Conservation (phyloP, 805 yeast genomes). For the Debaryomyces prosopidis region DNA sequence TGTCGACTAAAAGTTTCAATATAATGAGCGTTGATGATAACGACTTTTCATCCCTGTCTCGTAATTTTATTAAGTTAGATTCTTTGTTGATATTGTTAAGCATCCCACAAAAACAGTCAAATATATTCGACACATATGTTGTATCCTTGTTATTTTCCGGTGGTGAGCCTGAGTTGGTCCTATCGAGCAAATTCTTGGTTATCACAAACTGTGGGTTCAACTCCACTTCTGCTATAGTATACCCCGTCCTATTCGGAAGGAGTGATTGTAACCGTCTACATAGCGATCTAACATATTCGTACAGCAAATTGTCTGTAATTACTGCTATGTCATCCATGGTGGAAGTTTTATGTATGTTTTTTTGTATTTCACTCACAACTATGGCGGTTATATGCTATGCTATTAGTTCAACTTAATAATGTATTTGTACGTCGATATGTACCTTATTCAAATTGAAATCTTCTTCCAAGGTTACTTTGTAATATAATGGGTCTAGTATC, state of each 20-base stretch:
- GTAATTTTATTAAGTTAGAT: slow-evolving; percentile 17
- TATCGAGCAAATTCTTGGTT: slow-evolving; percentile 30
- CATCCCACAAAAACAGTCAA: slow-evolving; percentile 20
- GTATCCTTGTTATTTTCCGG: slow-evolving; percentile 2
- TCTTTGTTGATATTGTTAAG: slow-evolving; percentile 27
- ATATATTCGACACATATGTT: slow-evolving; percentile 19
- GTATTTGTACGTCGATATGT: too few species aligned
- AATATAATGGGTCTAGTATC: too few species aligned
- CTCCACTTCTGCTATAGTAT: slow-evolving; percentile 39
- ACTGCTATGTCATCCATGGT: neutral
- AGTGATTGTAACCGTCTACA: slow-evolving; percentile 31
- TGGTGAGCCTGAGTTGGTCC: slow-evolving; percentile 3
- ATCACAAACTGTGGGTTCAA: slow-evolving; percentile 38
- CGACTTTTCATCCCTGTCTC: slow-evolving; percentile 30
- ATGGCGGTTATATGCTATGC: too few species aligned
- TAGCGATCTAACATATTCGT: slow-evolving; percentile 23
- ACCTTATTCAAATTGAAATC: too few species aligned
- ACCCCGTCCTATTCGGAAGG: slow-evolving; percentile 41
- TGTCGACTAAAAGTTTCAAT: slow-evolving; percentile 28
- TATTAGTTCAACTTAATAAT: too few species aligned
- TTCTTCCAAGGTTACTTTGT: too few species aligned
- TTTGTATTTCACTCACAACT: too few species aligned
- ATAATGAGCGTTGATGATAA: slow-evolving; percentile 33
- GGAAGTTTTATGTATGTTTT: neutral
- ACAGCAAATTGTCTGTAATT: slow-evolving; percentile 3